Evolutionary conservation across 1,284 basidiomycete species (phyloP).

Genomic region (Cutaneotrichosporon sp.): DNA sequence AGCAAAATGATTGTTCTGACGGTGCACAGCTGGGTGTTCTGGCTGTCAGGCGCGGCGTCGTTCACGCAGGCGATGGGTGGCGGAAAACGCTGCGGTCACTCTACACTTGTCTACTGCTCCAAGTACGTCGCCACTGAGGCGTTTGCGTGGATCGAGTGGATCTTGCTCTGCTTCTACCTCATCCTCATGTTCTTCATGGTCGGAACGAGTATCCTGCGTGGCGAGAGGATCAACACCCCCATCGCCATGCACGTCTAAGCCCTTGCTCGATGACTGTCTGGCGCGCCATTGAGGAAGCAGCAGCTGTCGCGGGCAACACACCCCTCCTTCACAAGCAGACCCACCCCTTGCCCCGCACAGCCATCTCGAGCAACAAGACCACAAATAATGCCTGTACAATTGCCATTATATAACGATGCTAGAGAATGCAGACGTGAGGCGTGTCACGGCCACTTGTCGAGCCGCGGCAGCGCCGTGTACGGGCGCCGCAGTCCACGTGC

Average conservation of each 20-base stretch:
- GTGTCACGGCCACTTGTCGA: conserved; percentile 16
- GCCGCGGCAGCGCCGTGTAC: conserved; percentile 34
- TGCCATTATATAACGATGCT: conserved; percentile 2
- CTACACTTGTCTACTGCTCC: conserved; percentile 31
- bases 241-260: neutral
- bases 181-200: conserved; percentile 32
- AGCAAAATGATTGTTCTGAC: neutral
- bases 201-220: conserved; percentile 30
- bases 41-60: conserved; percentile 43
- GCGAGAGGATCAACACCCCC: conserved; percentile 30
- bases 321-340: neutral
- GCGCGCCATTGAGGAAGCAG: too few species aligned
- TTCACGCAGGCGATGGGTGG: conserved; percentile 42
- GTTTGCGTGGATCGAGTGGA: conserved; percentile 48
- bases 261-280: neutral
- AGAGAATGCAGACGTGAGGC: neutral
- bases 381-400: conserved; percentile 1
- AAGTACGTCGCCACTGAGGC: conserved; percentile 44
- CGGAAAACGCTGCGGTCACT: conserved; percentile 32
- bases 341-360: neutral
- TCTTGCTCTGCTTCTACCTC: conserved; percentile 40
- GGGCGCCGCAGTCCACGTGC: conserved; percentile 54
- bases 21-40: conserved; percentile 44
- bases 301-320: too few species aligned
- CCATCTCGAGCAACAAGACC: neutral